Conservation (phyloP, 768 basidiomycete species). For the Pleurotus citrinopileatus region DNA sequence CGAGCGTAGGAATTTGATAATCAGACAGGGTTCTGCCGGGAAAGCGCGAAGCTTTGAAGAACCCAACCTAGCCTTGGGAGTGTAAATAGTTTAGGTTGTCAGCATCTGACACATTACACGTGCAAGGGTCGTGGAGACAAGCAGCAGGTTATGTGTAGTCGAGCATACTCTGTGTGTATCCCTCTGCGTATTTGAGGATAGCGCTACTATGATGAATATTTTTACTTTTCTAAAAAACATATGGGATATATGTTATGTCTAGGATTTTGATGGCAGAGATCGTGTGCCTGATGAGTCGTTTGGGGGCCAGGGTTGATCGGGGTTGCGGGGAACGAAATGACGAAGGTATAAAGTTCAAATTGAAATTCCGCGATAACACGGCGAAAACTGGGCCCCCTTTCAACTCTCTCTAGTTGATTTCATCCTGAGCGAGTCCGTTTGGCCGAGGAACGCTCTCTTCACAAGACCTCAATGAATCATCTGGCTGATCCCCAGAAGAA, state of each 20-base stretch:
- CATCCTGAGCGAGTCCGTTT: no score
- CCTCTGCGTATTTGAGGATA: no score
- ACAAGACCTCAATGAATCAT: constrained; percentile 12
- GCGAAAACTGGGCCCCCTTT: neutral
- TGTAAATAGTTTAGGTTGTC: constrained; percentile 5
- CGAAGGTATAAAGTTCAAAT: constrained; percentile 12
- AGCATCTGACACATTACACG: neutral
- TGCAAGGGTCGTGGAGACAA: neutral
- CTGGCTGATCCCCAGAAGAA: constrained; percentile 16
- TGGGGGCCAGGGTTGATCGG: constrained; percentile 1
- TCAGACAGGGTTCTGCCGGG: neutral
- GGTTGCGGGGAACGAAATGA: constrained; percentile 10
- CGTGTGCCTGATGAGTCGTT: neutral
- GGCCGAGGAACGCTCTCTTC: neutral
- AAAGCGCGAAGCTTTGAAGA: constrained; percentile 4
- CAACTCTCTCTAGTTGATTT: neutral
- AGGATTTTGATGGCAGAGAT: neutral
- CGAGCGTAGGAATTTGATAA: neutral
- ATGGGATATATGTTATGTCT: no score
- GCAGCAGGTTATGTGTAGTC: neutral
- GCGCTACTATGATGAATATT: no score
- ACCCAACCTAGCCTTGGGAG: neutral
- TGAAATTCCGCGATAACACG: constrained; percentile 11
- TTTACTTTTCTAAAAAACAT: no score
- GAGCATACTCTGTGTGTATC: neutral